Base-by-base conservation (phyloP, 108 stramenopile species). In the Discostella pseudostelligera region DNA sequence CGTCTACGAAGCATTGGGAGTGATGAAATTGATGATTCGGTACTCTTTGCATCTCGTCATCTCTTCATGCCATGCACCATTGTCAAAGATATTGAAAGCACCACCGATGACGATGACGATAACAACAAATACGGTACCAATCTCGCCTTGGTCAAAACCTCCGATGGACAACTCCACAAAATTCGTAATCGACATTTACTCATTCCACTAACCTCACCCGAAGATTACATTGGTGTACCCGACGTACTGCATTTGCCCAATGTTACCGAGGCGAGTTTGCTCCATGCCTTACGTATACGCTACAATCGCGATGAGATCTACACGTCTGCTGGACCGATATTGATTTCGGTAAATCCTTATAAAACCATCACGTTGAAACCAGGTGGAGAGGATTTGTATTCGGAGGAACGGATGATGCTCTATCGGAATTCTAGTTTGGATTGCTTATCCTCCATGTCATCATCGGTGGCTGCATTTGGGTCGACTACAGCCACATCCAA, bases 321-420 rank as follows among this genome's bases (percentile, higher is more conserved):
- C 79, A 98, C 98, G 8, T 70, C 69, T 40, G 94, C 97, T 6
- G 97, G 98, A 22, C 92, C 94, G 14, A 96, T 99, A 37, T 81
- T 99, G 9, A 90, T 99, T 56, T 87, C 89, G 9, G 79, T 98
- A 49, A 99, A 99, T 76, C 98, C 98, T 1, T 99, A 96, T 84
- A 92, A 91, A 67, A 51, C 72, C 43, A 70, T 95, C 62, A 63
- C 29, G 2, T 26, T 62, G 39, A 46, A 26, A 16, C 22, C 54
- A 13, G 68, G 79, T 32, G 81, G 81, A 24, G 74, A 83, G 63
- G 85, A 84, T 39, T 48, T 93, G 17, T 93, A 91, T 37, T 87
- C 87, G 8, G 86, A 87, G 22, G 65, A 83, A 46, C 57, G 68
- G 21, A 90, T 93, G 90, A 35, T 88, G 70, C 48, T 61, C 13